Percentiles rank a stretch among this genome's conserved stretches.
phyloP scores from a whole-genome alignment of 495 filamentous ascomycete species.

The Penicillium taxi region DNA sequence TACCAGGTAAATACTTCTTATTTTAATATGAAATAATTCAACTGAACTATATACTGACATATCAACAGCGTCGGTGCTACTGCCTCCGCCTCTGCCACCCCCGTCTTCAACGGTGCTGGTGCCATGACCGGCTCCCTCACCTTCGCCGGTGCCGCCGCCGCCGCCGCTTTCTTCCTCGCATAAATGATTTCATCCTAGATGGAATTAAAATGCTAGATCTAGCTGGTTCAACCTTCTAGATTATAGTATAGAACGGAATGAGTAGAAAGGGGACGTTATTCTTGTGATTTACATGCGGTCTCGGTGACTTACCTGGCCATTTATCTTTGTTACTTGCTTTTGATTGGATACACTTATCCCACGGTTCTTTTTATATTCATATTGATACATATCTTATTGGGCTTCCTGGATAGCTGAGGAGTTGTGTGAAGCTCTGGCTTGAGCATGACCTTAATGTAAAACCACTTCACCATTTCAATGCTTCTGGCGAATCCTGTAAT shows the following conservation, averaged over 20 bases:
- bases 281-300: slow-evolving; percentile 30
- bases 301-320: slow-evolving; percentile 23
- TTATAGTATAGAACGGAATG: slow-evolving; percentile 3
- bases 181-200: slow-evolving; percentile 36
- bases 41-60: neutral
- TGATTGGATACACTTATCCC: slow-evolving; percentile 25
- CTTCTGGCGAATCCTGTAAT: slow-evolving; percentile 24
- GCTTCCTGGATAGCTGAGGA: slow-evolving; percentile 38
- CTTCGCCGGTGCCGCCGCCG: slow-evolving; percentile 42
- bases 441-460: slow-evolving; percentile 43
- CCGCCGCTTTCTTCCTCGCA: slow-evolving; percentile 46
- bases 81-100: slow-evolving; percentile 19
- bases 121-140: slow-evolving; percentile 40
- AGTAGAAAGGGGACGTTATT: slow-evolving; percentile 9
- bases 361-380: slow-evolving; percentile 14
- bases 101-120: slow-evolving; percentile 43
- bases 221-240: neutral
- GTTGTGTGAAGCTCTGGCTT: slow-evolving; percentile 38
- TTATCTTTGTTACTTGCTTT: slow-evolving; percentile 19
- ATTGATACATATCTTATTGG: slow-evolving; percentile 27
- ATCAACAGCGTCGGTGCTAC: slow-evolving; percentile 6
- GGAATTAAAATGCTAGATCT: slow-evolving; percentile 12
- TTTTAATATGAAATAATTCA: neutral
- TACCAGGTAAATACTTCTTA: slow-evolving; percentile 11
- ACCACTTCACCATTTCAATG: slow-evolving; percentile 28